Evolutionary conservation across 108 stramenopile species (phyloP).

Genomic region (Discostella stelligeroides): DNA sequence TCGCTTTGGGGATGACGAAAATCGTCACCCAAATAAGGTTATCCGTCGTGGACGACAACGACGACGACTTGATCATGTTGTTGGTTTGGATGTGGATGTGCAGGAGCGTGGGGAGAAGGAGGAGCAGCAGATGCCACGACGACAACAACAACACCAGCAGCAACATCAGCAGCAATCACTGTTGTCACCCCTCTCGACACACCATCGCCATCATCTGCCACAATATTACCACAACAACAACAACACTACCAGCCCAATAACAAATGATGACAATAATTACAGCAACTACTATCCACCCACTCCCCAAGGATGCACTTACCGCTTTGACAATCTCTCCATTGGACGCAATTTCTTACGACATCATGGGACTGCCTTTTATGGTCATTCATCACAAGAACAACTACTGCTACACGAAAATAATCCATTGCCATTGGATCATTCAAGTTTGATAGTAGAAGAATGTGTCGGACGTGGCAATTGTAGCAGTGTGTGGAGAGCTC

Average conservation of each 20-base stretch:
- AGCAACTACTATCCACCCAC: constrained; percentile 5
- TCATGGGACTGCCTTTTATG: constrained; percentile 60
- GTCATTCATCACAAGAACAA: constrained; percentile 27
- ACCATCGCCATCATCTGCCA: constrained; percentile 16
- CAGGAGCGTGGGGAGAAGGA: background rate
- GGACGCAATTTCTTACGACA: constrained; percentile 75
- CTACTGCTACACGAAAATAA: background rate
- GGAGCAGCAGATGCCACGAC: background rate
- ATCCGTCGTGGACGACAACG: background rate
- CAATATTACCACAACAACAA: constrained; percentile 1
- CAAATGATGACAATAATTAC: background rate
- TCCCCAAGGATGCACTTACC: constrained; percentile 61
- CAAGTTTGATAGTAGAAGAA: too few relatives aligned
- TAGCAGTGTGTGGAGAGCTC: too few relatives aligned
- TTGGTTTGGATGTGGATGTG: background rate
- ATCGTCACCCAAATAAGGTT: background rate
- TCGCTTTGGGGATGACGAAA: constrained; percentile 35
- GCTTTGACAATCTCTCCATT: constrained; percentile 79
- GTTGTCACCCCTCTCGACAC: constrained; percentile 13
- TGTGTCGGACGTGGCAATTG: too few relatives aligned
- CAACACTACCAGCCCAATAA: background rate
- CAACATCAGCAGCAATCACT: background rate
- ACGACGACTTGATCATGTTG: background rate
- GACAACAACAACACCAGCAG: background rate
- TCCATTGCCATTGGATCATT: background rate